Base-by-base conservation (phyloP, 345 rosid genomes). In the Eucalyptus melliodora region DNA sequence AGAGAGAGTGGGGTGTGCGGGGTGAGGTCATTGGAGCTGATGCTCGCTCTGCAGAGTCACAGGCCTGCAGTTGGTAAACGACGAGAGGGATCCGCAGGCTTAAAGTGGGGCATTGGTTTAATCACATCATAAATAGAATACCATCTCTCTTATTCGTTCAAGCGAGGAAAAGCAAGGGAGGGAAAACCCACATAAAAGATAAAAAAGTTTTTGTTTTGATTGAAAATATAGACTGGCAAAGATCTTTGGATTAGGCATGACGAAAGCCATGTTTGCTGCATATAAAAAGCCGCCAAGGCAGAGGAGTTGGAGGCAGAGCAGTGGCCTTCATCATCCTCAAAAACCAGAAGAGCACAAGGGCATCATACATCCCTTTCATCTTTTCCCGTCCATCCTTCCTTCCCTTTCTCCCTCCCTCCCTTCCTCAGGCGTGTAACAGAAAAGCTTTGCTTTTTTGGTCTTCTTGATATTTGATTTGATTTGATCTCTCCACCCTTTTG, bases 251-350 rank as follows among this genome's bases (percentile, higher is more conserved):
- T 82, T 88, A 88, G 89, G 89, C 56, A 88, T 88, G 86, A 44
- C 59, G 31, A 14, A 27, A 27, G 49, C 11, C 11, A 15, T 69
- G 87, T 21, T 88, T 88, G n/a, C n/a, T n/a, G 87, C 23, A 40
- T 88, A 88, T 88, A 88, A 88, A 88, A 88, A 56, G 90, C 90
- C 90, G 87, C 90, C 90, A 23, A n/a, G 53, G 87, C 81, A 5
- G 30, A 56, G 3, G 62, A 24, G 14, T 2, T 4, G 11, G 3
- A 40, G 6, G 16, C 16, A 21, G 30, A 30, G 27, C 27, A 40
- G 44, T 0, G 30, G 30, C 15, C 26, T 53, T 0, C 59, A 53
- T 3, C 47, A 77, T 40, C 83, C 47, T 14, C 16, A 34, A 0
- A 56, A 56, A 40, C 30, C 5, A 11, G 85, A 19, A 72, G 82